These are phyloP conservation scores for Fusarium cicatricum DNA, from an alignment of 2,329 filamentous ascomycete genomes.

Conservation along the genomic window DNA sequence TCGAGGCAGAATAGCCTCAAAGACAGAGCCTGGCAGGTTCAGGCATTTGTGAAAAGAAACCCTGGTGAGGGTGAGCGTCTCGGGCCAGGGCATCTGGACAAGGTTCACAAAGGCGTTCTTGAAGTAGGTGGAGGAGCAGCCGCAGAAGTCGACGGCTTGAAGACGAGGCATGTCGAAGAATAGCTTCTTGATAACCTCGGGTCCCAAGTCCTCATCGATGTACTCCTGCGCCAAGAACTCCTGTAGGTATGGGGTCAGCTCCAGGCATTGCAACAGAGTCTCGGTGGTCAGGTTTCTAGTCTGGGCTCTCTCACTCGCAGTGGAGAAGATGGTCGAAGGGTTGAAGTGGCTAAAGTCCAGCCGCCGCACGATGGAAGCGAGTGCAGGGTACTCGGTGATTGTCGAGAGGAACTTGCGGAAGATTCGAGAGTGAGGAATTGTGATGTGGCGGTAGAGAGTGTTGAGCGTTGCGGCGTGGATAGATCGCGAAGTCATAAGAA, in stretches of 20 bases:
- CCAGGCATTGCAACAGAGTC: conserved; percentile 75
- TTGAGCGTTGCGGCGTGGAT: conserved; percentile 77
- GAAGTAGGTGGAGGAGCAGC: conserved; percentile 74
- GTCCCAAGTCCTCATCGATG: conserved; percentile 76
- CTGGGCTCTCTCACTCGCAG: conserved; percentile 76
- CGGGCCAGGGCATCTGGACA: conserved; percentile 61
- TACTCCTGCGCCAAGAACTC: conserved; percentile 86
- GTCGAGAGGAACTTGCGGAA: conserved; percentile 83
- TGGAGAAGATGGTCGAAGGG: conserved; percentile 78
- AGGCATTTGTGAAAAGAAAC: conserved; percentile 83
- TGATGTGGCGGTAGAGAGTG: conserved; percentile 81
- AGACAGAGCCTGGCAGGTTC: conserved; percentile 71
- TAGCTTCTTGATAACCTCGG: conserved; percentile 73
- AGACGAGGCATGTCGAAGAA: conserved; percentile 72
- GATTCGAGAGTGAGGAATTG: conserved; percentile 82
- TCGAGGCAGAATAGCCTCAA: conserved; percentile 76
- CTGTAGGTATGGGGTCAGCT: conserved; percentile 75
- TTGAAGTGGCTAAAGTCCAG: conserved; percentile 89
- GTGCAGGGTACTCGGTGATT: conserved; percentile 69
- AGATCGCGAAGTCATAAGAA: conserved; percentile 78
- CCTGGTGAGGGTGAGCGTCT: conserved; percentile 67
- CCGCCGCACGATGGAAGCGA: conserved; percentile 79
- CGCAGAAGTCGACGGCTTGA: conserved; percentile 78
- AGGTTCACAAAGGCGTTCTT: conserved; percentile 69
- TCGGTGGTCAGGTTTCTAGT: conserved; percentile 79